Base-by-base conservation (phyloP, 2,329 filamentous ascomycete species). In the Conoideocrella luteorostrata region DNA sequence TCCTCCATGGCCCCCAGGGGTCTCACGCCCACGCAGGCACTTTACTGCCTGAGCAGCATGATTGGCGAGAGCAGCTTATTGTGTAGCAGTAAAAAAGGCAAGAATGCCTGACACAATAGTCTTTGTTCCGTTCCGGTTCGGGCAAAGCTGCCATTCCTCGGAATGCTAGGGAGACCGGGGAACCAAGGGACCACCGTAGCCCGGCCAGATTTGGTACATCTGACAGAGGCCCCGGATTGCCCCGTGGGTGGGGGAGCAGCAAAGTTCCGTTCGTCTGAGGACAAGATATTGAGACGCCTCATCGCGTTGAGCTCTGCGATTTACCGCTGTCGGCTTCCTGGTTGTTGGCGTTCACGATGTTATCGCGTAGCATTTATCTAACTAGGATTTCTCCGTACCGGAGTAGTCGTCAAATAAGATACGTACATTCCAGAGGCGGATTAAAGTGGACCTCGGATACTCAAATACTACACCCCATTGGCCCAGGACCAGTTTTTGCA, bases 351-450 rank as follows among this genome's bases (percentile, higher is more conserved):
- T 42, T 26, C 23, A 22, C 36, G 40, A 47, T 30, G 49, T 38
- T 34, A 37, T 33, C n/a, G 40, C 17, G 21, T 18, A 41, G 23
- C 11, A 18, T 10, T 35, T 29, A n/a, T n/a, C n/a, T n/a, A n/a
- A n/a, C n/a, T n/a, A n/a, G n/a, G n/a, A n/a, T n/a, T n/a, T n/a
- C n/a, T n/a, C n/a, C n/a, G n/a, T n/a, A n/a, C n/a, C n/a, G n/a
- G n/a, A n/a, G n/a, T n/a, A n/a, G n/a, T n/a, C n/a, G n/a, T n/a
- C n/a, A n/a, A n/a, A n/a, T n/a, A n/a, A n/a, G n/a, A n/a, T n/a
- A n/a, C n/a, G n/a, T 28, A 24, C 49, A 50, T 50, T 51, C 49
- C 49, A 45, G 36, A 43, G 34, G 34, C 33, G 22, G 42, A n/a
- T 23, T 17, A 5, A 33, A 36, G 36, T 35, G 18, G 39, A 41